These are phyloP conservation scores for Paecilomyces dactylethromorphus DNA, from an alignment of 2,329 filamentous ascomycete genomes.

Conservation along the genomic window DNA sequence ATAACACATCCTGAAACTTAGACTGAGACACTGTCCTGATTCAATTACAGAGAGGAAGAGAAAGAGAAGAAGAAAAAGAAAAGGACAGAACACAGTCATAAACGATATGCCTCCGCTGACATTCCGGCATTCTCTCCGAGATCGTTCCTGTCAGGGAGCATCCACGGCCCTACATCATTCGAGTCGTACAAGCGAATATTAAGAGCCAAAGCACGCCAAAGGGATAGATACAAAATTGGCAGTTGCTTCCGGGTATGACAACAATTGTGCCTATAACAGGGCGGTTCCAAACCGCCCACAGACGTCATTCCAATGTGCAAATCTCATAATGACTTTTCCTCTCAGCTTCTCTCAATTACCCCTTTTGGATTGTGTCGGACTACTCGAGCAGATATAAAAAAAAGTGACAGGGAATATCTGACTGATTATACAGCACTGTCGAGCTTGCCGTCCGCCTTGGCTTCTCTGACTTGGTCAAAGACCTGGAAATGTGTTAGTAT, in stretches of 20 bases:
- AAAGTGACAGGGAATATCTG: conserved; percentile 5
- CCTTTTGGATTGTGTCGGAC: background rate
- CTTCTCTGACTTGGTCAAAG: conserved; percentile 90
- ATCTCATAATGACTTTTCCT: conserved; percentile 1
- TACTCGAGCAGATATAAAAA: conserved; percentile 10
- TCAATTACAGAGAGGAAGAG: conserved; percentile 2
- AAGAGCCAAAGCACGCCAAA: conserved; percentile 1
- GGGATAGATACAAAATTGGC: conserved; percentile 3
- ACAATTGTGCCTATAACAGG: conserved; percentile 1
- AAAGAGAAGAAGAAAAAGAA: conserved; percentile 4
- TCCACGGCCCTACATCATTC: background rate
- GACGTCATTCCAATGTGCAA: conserved; percentile 1
- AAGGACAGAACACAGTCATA: conserved; percentile 9
- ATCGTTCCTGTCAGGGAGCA: background rate
- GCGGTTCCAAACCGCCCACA: background rate
- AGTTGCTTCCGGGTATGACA: conserved; percentile 1
- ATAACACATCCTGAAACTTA: background rate
- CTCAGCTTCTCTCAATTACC: background rate
- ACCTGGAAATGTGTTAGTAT: conserved; percentile 48
- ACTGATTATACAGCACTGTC: conserved; percentile 23
- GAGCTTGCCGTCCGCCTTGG: conserved; percentile 67
- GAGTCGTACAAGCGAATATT: background rate
- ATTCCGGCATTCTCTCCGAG: background rate
- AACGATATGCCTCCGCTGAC: background rate
- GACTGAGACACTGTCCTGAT: background rate